Base-by-base conservation (phyloP, 345 rosid genomes). In the Hevea brasiliensis region DNA sequence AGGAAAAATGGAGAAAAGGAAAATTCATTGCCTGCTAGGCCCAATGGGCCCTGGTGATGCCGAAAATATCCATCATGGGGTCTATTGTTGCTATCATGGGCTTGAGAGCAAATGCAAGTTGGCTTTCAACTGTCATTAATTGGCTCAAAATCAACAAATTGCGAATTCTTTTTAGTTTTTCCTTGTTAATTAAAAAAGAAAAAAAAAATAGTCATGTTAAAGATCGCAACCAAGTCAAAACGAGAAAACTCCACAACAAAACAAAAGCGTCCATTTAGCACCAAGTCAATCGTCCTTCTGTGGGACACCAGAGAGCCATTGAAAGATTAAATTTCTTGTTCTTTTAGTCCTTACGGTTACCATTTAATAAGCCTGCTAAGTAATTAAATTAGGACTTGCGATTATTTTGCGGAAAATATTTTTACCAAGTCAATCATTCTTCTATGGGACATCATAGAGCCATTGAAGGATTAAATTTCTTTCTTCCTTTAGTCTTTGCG, bases 81-180 rank as follows among this genome's bases (percentile, higher is more conserved):
- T 45, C 76, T 45, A 44, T 72, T 41, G 80, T 72, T 68, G 74
- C 74, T 73, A 24, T 82, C 87, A 68, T 71, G 64, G 60, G 57
- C 72, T 70, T 51, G 47, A 45, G 67, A 62, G 68, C 61, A 62
- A 69, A 13, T 72, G 75, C 86, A 65, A 77, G 74, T 62, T 68
- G 74, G 67, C 59, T 35, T 48, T 48, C 29, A 2, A 1, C 35
- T 47, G n/a, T 4, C 61, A 14, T 66, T 7, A 8, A 56, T 23
- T 56, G 23, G 41, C 73, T 53, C 50, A 42, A 0, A 57, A 15
- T 42, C 11, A 54, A 55, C 32, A 47, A 47, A 18, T 26, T 48
- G 55, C 20, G 2, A 23, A 14, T 9, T 41, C 44, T 41, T 41
- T 41, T 41, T 41, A 3, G 4, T 41, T 41, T 41, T 41, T 41